Evolutionary conservation across 805 yeast genomes (phyloP).

Genomic region (Lachancea cidri): DNA sequence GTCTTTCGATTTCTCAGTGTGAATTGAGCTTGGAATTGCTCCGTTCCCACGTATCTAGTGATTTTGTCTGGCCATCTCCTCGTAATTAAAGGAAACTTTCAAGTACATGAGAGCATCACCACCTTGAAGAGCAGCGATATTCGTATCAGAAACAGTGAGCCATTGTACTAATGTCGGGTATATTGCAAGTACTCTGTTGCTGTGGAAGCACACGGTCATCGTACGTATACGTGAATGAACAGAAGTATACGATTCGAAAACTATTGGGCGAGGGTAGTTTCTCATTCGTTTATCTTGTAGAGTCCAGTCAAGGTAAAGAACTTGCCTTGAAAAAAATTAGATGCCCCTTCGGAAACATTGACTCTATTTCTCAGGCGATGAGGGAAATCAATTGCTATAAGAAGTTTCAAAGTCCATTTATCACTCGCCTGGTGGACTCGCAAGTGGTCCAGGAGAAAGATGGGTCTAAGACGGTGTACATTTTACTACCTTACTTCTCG

Average conservation of each 20-base stretch:
- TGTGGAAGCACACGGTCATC: slow-evolving; percentile 47
- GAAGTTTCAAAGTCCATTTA: slow-evolving; percentile 61
- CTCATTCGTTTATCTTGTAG: slow-evolving; percentile 78
- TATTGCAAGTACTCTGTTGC: slow-evolving; percentile 16
- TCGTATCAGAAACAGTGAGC: neutral
- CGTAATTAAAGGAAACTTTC: neutral
- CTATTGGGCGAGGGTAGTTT: slow-evolving; percentile 90
- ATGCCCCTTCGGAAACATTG: slow-evolving; percentile 76
- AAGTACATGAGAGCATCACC: neutral
- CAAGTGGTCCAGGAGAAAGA: slow-evolving; percentile 66
- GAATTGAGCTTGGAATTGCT: too few species aligned
- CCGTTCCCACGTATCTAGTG: neutral
- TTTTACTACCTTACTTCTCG: slow-evolving; percentile 72
- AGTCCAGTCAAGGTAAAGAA: slow-evolving; percentile 40
- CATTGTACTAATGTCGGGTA: neutral
- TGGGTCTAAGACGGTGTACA: slow-evolving; percentile 74
- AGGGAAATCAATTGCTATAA: slow-evolving; percentile 72
- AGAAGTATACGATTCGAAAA: slow-evolving; percentile 55
- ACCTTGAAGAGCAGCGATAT: neutral
- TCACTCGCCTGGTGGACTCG: slow-evolving; percentile 67
- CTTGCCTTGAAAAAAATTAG: slow-evolving; percentile 82
- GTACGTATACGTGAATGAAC: slow-evolving; percentile 47
- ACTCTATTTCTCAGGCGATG: slow-evolving; percentile 67
- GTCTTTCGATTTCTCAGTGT: too few species aligned
- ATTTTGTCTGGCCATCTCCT: too few species aligned